Evolutionary conservation across 441 rosid genomes (phyloP).

Genomic region (Capsella rubella): DNA sequence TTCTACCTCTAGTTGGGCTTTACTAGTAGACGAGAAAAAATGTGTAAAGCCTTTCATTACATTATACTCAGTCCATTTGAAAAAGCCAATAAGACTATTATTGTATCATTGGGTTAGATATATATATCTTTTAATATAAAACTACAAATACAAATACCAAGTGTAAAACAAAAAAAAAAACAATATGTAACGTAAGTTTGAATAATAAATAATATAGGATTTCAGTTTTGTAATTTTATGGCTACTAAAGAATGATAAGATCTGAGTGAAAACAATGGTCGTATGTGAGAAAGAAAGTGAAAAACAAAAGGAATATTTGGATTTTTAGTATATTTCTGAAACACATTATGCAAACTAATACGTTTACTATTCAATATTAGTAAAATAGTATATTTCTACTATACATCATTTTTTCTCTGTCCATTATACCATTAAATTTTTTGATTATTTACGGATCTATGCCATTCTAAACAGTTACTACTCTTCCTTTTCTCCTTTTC

Average conservation of each 20-base stretch:
- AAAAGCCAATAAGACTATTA: not conserved
- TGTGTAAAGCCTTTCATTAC: slow-evolving; percentile 3
- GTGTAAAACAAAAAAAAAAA: not conserved
- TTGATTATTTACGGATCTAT: no score
- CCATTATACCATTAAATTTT: no score
- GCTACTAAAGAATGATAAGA: not conserved
- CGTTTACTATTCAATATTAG: no score
- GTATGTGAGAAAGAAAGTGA: slow-evolving; percentile 30
- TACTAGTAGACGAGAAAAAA: not conserved
- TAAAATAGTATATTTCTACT: no score
- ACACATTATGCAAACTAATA: no score
- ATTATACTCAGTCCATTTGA: not conserved
- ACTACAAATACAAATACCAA: no score
- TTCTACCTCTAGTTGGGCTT: not conserved
- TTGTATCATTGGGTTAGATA: not conserved
- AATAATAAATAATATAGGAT: not conserved
- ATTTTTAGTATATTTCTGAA: no score
- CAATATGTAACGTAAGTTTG: slow-evolving; percentile 15
- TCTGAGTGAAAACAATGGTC: not conserved
- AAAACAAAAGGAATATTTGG: no score
- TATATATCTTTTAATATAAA: not conserved
- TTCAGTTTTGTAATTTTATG: not conserved
- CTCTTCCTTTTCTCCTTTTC: no score
- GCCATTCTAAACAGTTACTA: no score
- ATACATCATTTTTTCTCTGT: no score